phyloP scores from a whole-genome alignment of 2,329 filamentous ascomycete species.

The Fusarium lyarnte region DNA sequence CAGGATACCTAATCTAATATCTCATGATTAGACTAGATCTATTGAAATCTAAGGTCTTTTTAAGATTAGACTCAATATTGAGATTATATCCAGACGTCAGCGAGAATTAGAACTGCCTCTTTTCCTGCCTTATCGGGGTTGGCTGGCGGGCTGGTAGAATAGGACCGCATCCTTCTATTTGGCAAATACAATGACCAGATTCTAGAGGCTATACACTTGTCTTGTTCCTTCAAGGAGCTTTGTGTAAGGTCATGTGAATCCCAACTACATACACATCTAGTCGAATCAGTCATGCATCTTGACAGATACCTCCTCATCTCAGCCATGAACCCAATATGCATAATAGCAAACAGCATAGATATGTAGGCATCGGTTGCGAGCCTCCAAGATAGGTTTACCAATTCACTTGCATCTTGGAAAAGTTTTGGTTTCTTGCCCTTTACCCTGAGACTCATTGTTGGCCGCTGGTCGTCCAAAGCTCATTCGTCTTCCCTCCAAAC shows the following conservation, averaged over 20 bases:
- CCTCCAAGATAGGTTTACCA: not conserved
- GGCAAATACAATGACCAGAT: not conserved
- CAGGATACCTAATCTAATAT: not conserved
- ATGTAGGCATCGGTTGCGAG: not conserved
- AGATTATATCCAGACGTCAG: not conserved
- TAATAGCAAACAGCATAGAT: conserved; percentile 5
- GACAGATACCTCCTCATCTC: not conserved
- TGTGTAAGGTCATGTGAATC: not conserved
- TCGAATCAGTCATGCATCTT: not conserved
- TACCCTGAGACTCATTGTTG: conserved; percentile 1
- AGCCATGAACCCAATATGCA: not conserved
- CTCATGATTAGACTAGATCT: not conserved
- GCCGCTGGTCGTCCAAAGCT: conserved; percentile 9
- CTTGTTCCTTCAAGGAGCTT: not conserved
- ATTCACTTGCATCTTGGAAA: conserved; percentile 18
- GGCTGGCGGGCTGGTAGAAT: not conserved
- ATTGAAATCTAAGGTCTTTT: not conserved
- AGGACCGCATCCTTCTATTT: not conserved
- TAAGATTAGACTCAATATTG: not conserved
- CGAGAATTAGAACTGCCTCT: not conserved
- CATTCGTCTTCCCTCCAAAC: conserved; percentile 23
- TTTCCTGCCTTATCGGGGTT: not conserved
- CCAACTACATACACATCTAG: conserved; percentile 1
- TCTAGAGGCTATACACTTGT: not conserved
- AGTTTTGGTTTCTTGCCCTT: conserved; percentile 27